phyloP scores from a whole-genome alignment of 2,329 filamentous ascomycete genomes.

The Cordyceps javanica region DNA sequence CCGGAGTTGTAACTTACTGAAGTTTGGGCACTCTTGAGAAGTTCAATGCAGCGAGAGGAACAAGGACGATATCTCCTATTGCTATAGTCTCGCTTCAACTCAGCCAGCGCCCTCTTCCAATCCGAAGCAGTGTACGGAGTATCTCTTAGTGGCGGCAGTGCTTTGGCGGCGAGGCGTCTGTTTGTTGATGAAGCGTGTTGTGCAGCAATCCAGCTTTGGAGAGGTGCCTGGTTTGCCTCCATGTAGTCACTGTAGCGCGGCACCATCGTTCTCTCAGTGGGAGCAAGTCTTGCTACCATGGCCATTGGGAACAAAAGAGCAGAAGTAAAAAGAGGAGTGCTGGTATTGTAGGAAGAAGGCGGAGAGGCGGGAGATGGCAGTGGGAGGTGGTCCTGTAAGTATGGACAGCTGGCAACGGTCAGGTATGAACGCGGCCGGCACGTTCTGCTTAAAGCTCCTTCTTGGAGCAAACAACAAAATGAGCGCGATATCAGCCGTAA shows the following conservation, averaged over 20 bases:
- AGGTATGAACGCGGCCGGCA: not conserved
- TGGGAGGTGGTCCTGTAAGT: not conserved
- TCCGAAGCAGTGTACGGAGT: conserved; percentile 41
- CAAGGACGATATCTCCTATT: conserved; percentile 47
- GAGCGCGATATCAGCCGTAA: not conserved
- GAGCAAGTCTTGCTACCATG: not conserved
- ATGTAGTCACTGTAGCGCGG: not conserved
- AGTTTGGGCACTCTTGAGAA: conserved; percentile 43
- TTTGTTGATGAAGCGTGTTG: conserved; percentile 3
- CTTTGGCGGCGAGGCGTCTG: conserved; percentile 16
- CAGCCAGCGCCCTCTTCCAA: conserved; percentile 45
- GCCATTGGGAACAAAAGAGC: not conserved
- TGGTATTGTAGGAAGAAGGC: not conserved
- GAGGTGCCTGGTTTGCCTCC: not conserved
- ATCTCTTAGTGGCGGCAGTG: conserved; percentile 18
- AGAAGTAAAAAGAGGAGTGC: not conserved
- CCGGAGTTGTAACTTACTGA: conserved; percentile 27
- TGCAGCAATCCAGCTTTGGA: conserved; percentile 11
- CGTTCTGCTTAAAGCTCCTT: not conserved
- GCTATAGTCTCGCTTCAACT: conserved; percentile 49
- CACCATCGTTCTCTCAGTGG: not conserved
- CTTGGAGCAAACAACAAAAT: not conserved
- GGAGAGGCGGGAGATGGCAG: not conserved
- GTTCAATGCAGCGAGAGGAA: conserved; percentile 45
- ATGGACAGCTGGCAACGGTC: not conserved